Percentiles rank a stretch among this genome's conserved stretches.
Evolutionary conservation across 164 flowering plant species (phyloP).

Genomic region (Vitis labrusca): DNA sequence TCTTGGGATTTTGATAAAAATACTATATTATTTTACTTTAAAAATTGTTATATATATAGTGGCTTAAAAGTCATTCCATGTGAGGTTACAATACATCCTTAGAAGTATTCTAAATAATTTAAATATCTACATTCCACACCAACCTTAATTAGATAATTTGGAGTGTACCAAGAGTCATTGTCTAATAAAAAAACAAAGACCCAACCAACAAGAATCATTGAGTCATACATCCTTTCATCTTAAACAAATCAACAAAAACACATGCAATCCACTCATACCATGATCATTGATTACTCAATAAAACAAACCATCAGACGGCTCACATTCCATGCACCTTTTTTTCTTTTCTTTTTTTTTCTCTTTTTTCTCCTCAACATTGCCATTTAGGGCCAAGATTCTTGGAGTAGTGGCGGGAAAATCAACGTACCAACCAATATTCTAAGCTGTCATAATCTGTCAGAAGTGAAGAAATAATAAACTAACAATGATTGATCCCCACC

Average conservation of each 20-base stretch:
- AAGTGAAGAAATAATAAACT: slow-evolving; percentile 19
- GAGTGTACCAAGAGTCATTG: no score
- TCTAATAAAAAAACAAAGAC: no score
- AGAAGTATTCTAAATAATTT: no score
- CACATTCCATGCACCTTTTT: background rate
- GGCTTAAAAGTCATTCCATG: no score
- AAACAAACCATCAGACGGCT: slow-evolving; percentile 7
- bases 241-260: slow-evolving; percentile 7
- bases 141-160: no score
- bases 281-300: slow-evolving; percentile 16
- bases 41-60: no score
- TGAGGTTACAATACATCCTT: no score
- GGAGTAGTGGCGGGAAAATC: slow-evolving; percentile 33
- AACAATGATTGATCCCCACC: slow-evolving; percentile 39
- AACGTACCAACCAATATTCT: slow-evolving; percentile 35
- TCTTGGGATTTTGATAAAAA: no score
- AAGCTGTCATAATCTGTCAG: slow-evolving; percentile 18
- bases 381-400: slow-evolving; percentile 29
- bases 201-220: no score
- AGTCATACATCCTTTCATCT: background rate
- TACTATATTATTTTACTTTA: no score
- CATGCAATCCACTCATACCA: slow-evolving; percentile 28
- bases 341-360: background rate
- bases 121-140: no score
- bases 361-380: background rate